Percentiles rank a stretch among this genome's conserved stretches.
Evolutionary conservation across 192 early-diverging fungal species (phyloP).

Genomic region (Dissophora globulifera): DNA sequence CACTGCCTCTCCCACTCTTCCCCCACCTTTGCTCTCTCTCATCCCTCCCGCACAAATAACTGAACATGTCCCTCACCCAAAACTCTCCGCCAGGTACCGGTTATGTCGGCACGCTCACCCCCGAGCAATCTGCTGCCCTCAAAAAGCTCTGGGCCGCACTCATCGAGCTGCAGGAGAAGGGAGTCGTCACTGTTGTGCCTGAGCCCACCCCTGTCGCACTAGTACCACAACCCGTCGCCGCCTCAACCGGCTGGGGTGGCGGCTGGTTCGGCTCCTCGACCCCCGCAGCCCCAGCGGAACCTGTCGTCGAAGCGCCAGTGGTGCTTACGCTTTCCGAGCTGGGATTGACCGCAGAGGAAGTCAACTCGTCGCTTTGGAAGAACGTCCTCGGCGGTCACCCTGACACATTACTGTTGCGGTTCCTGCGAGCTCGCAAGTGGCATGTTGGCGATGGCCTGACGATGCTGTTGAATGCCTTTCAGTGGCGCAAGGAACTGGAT

Average conservation of each 20-base stretch:
- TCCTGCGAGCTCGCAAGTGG: slow-evolving; percentile 93
- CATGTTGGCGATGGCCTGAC: slow-evolving; percentile 75
- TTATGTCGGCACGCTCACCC: slow-evolving; percentile 44
- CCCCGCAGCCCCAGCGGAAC: slow-evolving; percentile 16
- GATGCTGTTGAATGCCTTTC: slow-evolving; percentile 77
- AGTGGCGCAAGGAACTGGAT: slow-evolving; percentile 76
- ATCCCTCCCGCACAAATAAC: too few relatives aligned
- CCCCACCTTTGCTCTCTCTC: too few relatives aligned
- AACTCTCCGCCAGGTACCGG: slow-evolving; percentile 46
- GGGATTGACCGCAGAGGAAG: slow-evolving; percentile 10
- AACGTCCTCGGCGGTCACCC: slow-evolving; percentile 26
- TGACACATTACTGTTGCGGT: slow-evolving; percentile 81
- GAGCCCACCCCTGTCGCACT: slow-evolving; percentile 5
- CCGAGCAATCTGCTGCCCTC: slow-evolving; percentile 47
- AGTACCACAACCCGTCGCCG: background rate
- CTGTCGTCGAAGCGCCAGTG: slow-evolving; percentile 32
- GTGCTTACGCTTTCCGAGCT: slow-evolving; percentile 26
- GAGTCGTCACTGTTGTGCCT: background rate
- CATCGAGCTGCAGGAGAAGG: slow-evolving; percentile 21
- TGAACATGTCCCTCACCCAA: too few relatives aligned
- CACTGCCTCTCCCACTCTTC: too few relatives aligned
- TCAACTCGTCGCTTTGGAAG: slow-evolving; percentile 25
- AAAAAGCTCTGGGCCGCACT: slow-evolving; percentile 48
- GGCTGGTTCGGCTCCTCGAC: slow-evolving; percentile 39
- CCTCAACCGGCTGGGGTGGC: slow-evolving; percentile 3